These are phyloP conservation scores for Monosporascus sp. DNA, from an alignment of 2,329 filamentous ascomycete genomes.

Conservation along the genomic window DNA sequence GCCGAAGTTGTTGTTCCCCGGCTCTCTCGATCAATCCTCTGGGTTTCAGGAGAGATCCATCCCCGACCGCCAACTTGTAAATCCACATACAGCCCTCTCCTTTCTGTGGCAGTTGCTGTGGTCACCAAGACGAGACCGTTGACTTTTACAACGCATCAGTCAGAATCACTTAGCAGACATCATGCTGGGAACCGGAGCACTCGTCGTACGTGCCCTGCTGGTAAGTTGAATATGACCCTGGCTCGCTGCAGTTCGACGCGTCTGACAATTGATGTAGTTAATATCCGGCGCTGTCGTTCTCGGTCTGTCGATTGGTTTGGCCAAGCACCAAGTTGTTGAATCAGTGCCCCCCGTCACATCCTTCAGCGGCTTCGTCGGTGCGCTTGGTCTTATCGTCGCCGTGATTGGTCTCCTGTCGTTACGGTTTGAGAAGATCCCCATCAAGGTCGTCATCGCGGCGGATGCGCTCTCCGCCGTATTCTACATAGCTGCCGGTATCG, in stretches of 20 bases:
- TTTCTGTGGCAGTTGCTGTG: too few relatives aligned
- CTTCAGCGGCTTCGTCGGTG: slow-evolving; percentile 28
- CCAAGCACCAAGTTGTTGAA: slow-evolving; percentile 24
- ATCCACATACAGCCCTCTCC: too few relatives aligned
- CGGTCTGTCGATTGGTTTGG: slow-evolving; percentile 26
- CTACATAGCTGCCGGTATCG: slow-evolving; percentile 29
- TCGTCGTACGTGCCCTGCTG: slow-evolving; percentile 18
- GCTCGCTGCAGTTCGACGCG: not conserved
- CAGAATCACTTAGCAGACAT: not conserved
- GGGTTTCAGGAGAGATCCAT: too few relatives aligned
- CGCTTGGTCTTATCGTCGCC: slow-evolving; percentile 27
- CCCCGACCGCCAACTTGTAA: too few relatives aligned
- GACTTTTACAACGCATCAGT: not conserved
- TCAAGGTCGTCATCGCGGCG: slow-evolving; percentile 16
- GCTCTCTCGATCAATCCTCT: too few relatives aligned
- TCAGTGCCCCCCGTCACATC: slow-evolving; percentile 25
- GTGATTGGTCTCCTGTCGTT: slow-evolving; percentile 21
- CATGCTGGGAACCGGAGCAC: slow-evolving; percentile 18
- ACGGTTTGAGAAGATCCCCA: slow-evolving; percentile 25
- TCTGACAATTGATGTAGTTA: slow-evolving; percentile 8
- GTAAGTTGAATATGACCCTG: slow-evolving; percentile 11
- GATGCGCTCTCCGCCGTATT: slow-evolving; percentile 26
- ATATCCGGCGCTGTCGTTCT: slow-evolving; percentile 27
- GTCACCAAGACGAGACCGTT: too few relatives aligned
- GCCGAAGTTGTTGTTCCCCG: too few relatives aligned